Base-by-base conservation (phyloP, 208 protist genomes). In the Blastocrithidia nonstop region DNA sequence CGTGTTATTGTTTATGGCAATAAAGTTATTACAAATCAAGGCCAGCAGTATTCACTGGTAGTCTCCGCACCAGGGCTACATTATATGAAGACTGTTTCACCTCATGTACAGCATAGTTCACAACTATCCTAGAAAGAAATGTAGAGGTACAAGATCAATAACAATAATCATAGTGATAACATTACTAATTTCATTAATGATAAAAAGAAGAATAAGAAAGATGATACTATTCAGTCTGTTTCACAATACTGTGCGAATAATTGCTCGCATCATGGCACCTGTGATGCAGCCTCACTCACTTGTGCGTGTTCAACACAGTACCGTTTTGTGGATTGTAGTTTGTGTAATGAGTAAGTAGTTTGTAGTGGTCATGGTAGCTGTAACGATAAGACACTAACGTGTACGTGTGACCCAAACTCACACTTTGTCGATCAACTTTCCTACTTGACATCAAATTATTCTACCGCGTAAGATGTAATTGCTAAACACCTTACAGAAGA, bases 301-400 rank as follows among this genome's bases (percentile, higher is more conserved):
- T 92, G 82, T 46, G 33, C 33, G 31, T 92, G 82, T 45, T 13
- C 36, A 17, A 1, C 25, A 1, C 36, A 50, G 6, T 76, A 68
- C 43, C 56, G 47, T 27, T 76, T 65, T 21, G 51, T 78, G 4
- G 77, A 85, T 55, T 92, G 82, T 45, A 65, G 69, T 15, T 37
- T 70, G 23, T 91, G 82, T 53, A 61, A 85, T 57, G 57, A 51
- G 8, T 59, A 53, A 3, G 46, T 54, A 24, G 8, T 72, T 21
- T 92, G 82, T 47, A 31, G 80, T 55, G 62, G 75, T n/a, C 66
- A 74, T 24, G 77, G 82, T 28, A 57, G 42, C 8, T 87, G 77
- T 38, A 35, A 37, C n/a, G 36, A 42, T 6, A 9, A 23, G 7
- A 58, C 38, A 20, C 53, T 67, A 46, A 70, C 58, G 19, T 88